These are phyloP conservation scores for Colletotrichum plurivorum DNA, from an alignment of 2,329 filamentous ascomycete genomes.

Conservation along the genomic window DNA sequence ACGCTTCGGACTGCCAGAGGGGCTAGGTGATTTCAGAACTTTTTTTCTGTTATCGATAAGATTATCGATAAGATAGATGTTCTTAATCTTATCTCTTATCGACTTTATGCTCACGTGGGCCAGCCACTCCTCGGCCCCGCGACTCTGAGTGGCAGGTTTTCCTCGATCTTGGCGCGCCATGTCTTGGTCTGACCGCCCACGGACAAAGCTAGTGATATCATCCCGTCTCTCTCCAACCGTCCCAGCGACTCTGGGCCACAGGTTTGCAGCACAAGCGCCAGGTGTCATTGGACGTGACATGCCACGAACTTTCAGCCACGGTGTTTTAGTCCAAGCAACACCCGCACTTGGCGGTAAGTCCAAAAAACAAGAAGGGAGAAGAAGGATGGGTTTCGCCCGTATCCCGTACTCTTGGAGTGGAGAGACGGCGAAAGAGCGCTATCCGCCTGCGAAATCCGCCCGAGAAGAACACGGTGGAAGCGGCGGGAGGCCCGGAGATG, in stretches of 20 bases:
- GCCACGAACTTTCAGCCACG: slow-evolving; percentile 29
- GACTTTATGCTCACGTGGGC: not conserved
- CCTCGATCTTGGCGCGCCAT: slow-evolving; percentile 29
- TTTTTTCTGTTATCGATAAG: slow-evolving; percentile 39
- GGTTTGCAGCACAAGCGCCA: slow-evolving; percentile 20
- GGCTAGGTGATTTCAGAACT: slow-evolving; percentile 26
- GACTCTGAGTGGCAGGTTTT: not conserved
- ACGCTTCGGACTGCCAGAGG: slow-evolving; percentile 20
- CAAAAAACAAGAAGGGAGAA: not conserved
- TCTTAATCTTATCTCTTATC: slow-evolving; percentile 1
- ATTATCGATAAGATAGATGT: not conserved
- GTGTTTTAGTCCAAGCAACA: slow-evolving; percentile 8
- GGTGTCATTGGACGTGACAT: slow-evolving; percentile 30
- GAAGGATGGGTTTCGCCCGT: not conserved
- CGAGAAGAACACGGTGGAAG: slow-evolving; percentile 36
- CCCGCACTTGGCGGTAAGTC: slow-evolving; percentile 24
- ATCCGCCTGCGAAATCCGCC: slow-evolving; percentile 17
- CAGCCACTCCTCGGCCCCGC: not conserved
- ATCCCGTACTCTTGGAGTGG: slow-evolving; percentile 9
- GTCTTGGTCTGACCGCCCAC: slow-evolving; percentile 38
- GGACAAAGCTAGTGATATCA: slow-evolving; percentile 38
- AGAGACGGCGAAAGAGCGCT: slow-evolving; percentile 4
- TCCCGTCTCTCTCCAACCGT: slow-evolving; percentile 30
- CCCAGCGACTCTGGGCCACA: slow-evolving; percentile 24
- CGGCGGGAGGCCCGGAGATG: slow-evolving; percentile 39